These are phyloP conservation scores for Beauveria caledonica DNA, from an alignment of 2,329 filamentous ascomycete genomes.

Conservation along the genomic window DNA sequence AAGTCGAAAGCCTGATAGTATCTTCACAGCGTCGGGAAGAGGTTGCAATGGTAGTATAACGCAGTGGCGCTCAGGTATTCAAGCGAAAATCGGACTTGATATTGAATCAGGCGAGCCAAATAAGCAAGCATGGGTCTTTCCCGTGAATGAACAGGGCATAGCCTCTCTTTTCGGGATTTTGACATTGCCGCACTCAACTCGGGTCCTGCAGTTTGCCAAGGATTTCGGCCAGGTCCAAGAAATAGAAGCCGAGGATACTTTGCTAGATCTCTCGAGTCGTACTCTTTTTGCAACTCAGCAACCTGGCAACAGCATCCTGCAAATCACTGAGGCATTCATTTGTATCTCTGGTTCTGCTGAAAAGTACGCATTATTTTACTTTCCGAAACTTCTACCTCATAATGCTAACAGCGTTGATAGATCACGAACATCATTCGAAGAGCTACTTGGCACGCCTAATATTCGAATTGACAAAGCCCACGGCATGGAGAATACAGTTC, in stretches of 20 bases:
- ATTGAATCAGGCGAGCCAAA: conserved; percentile 42
- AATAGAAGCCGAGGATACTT: conserved; percentile 30
- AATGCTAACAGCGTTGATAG: conserved; percentile 12
- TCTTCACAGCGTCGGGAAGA: conserved; percentile 61
- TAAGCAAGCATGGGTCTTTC: conserved; percentile 46
- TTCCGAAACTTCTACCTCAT: neutral
- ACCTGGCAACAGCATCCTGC: conserved; percentile 25
- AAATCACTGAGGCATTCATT: neutral
- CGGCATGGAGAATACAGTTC: conserved; percentile 29
- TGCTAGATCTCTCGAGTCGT: conserved; percentile 44
- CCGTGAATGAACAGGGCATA: conserved; percentile 15
- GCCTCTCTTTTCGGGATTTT: conserved; percentile 32
- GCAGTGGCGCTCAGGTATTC: conserved; percentile 61
- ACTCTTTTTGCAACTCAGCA: conserved; percentile 40
- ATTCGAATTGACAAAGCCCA: conserved; percentile 35
- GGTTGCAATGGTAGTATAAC: conserved; percentile 54
- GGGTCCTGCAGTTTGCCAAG: conserved; percentile 38
- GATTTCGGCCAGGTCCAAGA: conserved; percentile 39
- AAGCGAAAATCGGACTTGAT: conserved; percentile 56
- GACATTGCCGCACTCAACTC: conserved; percentile 40
- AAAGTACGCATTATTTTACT: neutral
- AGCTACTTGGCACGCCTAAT: conserved; percentile 22
- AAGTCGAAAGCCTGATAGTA: conserved; percentile 34
- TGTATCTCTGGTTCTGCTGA: neutral
- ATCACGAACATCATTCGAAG: conserved; percentile 23